Evolutionary conservation across 2,329 filamentous ascomycete species (phyloP), one percentile per base, ranked within the genome.

Genomic region (Sporothrix globosa): DNA sequence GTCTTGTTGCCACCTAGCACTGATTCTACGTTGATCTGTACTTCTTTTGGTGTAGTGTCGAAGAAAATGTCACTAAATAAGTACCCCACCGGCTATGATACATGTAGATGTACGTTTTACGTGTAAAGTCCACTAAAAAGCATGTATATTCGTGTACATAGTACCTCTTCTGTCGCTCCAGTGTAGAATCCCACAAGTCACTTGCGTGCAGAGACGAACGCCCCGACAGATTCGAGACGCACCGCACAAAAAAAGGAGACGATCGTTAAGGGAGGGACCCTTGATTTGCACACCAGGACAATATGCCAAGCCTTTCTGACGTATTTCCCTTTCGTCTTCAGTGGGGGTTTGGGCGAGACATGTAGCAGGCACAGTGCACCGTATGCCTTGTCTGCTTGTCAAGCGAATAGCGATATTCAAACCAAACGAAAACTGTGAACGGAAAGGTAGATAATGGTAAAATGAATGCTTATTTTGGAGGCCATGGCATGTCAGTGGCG

Each of bases 261-360:
- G 30, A 60, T 11, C 30, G 34, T 19, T 46, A 48, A 60, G 17
- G 67, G 67, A 68, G 41, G 67, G 67, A 61, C 53, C 67, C 67
- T 61, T 69, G 44, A 69, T 61, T 50, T 60, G 54, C 54, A 61
- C 24, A 24, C n/a, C 24, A 6, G 54, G 54, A 30, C 53, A n/a
- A 61, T 34, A 52, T 60, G 67, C 67, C 54, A 69, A 69, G 67
- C 54, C 54, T 61, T 60, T 56, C 67, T 69, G 67, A 69, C 67
- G 67, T 69, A 69, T 69, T 5, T 56, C 66, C 66, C 52, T 19
- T 27, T 17, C 52, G 46, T 66, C 19, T 53, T 66, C 61, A 10
- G 44, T 27, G 19, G 13, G 13, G 60, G 41, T 63, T 21, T 48
- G 60, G 58, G 9, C 39, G 56, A 24, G 52, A 39, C 24, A 41